Percentiles rank a stretch among this genome's conserved stretches.
Evolutionary conservation across 352 stramenopile species (phyloP).

Genomic region (Phytophthora fragariaefolia): DNA sequence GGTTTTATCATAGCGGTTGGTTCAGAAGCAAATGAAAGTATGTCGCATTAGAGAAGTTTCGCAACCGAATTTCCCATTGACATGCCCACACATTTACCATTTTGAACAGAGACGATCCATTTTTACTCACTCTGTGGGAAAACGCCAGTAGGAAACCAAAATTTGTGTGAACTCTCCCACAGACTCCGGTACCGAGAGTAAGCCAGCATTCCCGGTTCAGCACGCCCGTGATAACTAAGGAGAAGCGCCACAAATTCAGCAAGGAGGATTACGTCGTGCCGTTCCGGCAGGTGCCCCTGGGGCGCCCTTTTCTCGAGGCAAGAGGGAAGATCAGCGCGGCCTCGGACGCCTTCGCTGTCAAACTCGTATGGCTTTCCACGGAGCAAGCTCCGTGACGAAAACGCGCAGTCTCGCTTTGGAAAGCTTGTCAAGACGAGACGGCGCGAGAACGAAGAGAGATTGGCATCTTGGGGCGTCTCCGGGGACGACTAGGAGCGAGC

Average conservation of each 20-base stretch:
- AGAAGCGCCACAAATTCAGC: constrained; percentile 3
- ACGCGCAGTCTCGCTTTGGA: not conserved
- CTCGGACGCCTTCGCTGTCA: not conserved
- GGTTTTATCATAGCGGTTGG: too few relatives aligned
- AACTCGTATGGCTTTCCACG: not conserved
- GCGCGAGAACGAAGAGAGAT: constrained; percentile 5
- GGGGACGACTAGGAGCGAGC: constrained; percentile 5
- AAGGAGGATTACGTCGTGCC: constrained; percentile 7
- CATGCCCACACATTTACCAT: not conserved
- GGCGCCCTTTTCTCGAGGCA: constrained; percentile 1
- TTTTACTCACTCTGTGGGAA: not conserved
- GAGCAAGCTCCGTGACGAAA: not conserved
- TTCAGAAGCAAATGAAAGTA: too few relatives aligned
- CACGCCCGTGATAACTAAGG: too few relatives aligned
- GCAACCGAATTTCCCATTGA: not conserved
- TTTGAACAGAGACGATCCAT: not conserved
- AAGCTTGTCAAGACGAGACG: constrained; percentile 14
- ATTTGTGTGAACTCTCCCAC: not conserved
- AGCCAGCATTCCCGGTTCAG: too few relatives aligned
- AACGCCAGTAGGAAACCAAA: not conserved
- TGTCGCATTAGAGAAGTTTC: not conserved
- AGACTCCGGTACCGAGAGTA: not conserved
- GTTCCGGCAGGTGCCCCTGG: not conserved
- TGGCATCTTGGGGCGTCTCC: not conserved
- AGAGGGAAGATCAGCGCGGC: not conserved